A percentile compares a stretch with the other conserved stretches of the same genome.
Evolutionary conservation across 768 basidiomycete genomes (phyloP).

Genomic region (Psilocybe cyanescens): DNA sequence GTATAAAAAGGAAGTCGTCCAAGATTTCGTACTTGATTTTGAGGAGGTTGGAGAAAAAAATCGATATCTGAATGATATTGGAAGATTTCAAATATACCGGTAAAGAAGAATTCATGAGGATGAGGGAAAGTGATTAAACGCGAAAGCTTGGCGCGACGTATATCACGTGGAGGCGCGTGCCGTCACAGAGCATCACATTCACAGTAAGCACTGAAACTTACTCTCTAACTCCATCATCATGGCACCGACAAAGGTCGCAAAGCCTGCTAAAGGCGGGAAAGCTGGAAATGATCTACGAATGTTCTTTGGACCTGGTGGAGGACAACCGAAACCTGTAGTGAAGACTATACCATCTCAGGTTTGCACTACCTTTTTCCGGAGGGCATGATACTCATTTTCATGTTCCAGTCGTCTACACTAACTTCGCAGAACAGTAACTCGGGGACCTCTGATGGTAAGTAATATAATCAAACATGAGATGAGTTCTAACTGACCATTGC

Average conservation of each 20-base stretch:
- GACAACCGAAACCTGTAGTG: constrained; percentile 22
- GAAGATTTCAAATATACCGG: too few relatives aligned
- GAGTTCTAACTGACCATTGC: background rate
- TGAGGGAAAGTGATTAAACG: background rate
- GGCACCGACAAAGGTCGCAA: constrained; percentile 19
- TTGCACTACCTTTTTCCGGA: background rate
- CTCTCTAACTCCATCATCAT: constrained; percentile 9
- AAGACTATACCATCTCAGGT: constrained; percentile 21
- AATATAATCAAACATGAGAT: background rate
- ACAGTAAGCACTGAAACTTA: constrained; percentile 6
- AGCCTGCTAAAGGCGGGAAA: constrained; percentile 16
- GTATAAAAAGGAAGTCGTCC: too few relatives aligned
- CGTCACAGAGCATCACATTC: constrained; percentile 6
- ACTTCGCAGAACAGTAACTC: constrained; percentile 19
- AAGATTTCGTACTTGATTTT: too few relatives aligned
- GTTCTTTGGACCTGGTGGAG: constrained; percentile 28
- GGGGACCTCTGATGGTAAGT: constrained; percentile 1
- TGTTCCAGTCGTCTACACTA: constrained; percentile 12
- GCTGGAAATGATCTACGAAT: constrained; percentile 22
- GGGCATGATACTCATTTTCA: background rate
- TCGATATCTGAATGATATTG: too few relatives aligned
- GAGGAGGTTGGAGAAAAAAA: too few relatives aligned
- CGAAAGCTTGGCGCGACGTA: background rate
- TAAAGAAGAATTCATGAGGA: too few relatives aligned
- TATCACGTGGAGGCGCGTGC: constrained; percentile 12